These are phyloP conservation scores for Diplotaxis tenuifolia DNA, from an alignment of 345 rosid genomes.

Conservation along the genomic window DNA sequence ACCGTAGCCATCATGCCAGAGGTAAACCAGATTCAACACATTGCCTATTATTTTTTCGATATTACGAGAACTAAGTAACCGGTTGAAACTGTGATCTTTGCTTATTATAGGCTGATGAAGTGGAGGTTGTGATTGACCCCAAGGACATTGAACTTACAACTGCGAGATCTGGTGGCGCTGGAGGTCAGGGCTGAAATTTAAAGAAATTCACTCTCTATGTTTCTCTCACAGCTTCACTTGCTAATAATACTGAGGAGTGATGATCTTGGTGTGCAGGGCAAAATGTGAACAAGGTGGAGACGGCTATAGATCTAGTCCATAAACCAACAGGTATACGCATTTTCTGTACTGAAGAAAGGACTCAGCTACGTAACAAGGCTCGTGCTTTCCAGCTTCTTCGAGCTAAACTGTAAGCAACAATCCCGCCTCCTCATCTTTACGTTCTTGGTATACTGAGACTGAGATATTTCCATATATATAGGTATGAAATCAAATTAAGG, in stretches of 20 bases:
- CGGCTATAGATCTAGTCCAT: conserved; percentile 89
- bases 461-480: conserved; percentile 41
- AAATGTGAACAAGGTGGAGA: conserved; percentile 98
- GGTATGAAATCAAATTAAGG: conserved; percentile 87
- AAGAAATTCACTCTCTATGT: not conserved
- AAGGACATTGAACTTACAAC: conserved; percentile 91
- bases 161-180: conserved; percentile 98
- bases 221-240: conserved; percentile 8
- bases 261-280: conserved; percentile 60
- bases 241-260: conserved; percentile 8
- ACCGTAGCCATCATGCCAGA: conserved; percentile 99
- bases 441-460: too few relatives aligned
- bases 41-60: not conserved
- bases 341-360: conserved; percentile 95
- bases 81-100: not conserved
- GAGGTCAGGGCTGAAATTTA: conserved; percentile 51
- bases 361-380: conserved; percentile 69
- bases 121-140: conserved; percentile 92
- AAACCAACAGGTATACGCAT: conserved; percentile 95
- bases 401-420: conserved; percentile 74
- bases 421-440: conserved; percentile 13
- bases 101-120: conserved; percentile 77
- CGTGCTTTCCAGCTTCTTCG: conserved; percentile 91
- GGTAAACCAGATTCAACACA: conserved; percentile 41
- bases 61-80: not conserved